Evolutionary conservation across 768 basidiomycete species (phyloP), one percentile per base, ranked within the genome.

Genomic region (Termitomyces sp.): DNA sequence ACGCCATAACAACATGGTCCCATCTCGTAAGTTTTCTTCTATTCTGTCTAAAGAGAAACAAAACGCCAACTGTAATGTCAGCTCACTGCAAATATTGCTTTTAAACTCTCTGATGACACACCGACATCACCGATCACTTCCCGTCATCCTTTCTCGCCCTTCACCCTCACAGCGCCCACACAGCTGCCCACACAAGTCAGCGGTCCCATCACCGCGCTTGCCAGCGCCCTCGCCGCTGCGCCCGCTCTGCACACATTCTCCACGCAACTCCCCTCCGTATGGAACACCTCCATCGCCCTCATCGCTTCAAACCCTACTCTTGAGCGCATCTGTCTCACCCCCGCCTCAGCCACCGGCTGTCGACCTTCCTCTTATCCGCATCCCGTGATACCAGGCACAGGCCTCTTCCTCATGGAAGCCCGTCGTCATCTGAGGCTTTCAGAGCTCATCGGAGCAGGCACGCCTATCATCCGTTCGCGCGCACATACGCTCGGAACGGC

Each of bases 361-460:
- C n/a, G n/a, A 31, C 32, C n/a, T 0, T 27, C 9, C 15, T 7
- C 35, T 11, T 7, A 7, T 12, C 45, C n/a, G 1, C 9, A 27
- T 0, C 7, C 25, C 11, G 29, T 20, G 0, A 67, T 79, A 18
- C 60, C 76, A 38, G 73, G 76, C 15, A 79, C 79, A 0, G 79
- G 81, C 16, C 66, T 86, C 60, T 88, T 83, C 66, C 73, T 86
- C 63, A 76, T 72, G 56, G 79, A 82, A 63, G 81, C 84, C 0
- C 76, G 69, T 67, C 76, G 76, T 57, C 77, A 85, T 46, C 49
- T 72, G 16, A 68, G 80, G 38, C 68, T 87, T 49, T 72, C 67
- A 41, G 82, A 82, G 56, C 72, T 86, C 49, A 79, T 86, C 52
- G 72, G 70, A 45, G 70, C 71, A 43, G 85, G 85, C 62, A 82